Conservation (phyloP, 768 basidiomycete species). For the Suillus placidus region DNA sequence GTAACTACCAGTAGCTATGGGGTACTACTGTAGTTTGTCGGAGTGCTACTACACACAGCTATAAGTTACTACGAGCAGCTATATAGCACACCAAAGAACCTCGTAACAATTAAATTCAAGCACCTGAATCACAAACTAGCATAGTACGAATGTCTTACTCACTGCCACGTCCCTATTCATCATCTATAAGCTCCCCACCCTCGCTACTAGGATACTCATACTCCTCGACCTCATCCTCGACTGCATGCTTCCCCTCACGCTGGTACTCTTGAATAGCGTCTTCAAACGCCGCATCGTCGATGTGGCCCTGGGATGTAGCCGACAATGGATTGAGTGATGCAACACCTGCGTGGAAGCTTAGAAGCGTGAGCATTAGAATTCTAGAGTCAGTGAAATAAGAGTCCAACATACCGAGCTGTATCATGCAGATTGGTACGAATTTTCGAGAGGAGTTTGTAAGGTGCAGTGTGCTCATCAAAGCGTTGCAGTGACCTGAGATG, state of each 20-base stretch:
- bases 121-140: neutral
- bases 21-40: neutral
- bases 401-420: too few relatives aligned
- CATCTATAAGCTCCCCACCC: neutral
- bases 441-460: too few relatives aligned
- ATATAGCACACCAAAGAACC: neutral
- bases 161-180: neutral
- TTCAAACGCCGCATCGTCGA: neutral
- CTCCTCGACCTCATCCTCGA: neutral
- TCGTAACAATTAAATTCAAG: neutral
- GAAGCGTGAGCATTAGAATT: neutral
- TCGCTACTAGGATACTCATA: neutral
- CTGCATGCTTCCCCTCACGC: neutral
- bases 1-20: neutral
- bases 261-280: neutral
- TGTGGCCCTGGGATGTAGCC: neutral
- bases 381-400: too few relatives aligned
- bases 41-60: neutral
- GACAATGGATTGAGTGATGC: neutral
- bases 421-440: too few relatives aligned
- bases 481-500: too few relatives aligned
- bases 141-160: neutral
- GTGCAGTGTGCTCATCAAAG: too few relatives aligned
- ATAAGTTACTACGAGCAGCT: neutral
- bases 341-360: neutral